Base-by-base conservation (phyloP, 2,329 filamentous ascomycete genomes). In the Dactylellina cionopaga region DNA sequence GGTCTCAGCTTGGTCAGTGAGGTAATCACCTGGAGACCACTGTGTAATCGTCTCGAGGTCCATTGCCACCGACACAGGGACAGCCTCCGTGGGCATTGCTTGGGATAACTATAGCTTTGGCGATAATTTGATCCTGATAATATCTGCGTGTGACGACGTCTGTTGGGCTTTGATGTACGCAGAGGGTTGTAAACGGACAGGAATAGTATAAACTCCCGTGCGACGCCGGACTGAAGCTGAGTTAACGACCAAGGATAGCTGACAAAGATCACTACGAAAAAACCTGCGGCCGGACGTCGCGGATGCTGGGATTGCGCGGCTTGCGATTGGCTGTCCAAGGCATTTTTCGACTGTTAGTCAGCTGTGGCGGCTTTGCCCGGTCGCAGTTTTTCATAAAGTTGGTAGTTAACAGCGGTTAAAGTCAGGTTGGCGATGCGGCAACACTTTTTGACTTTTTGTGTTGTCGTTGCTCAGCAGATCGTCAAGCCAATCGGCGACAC, bases 11-110 rank as follows among this genome's bases (percentile, higher is more conserved):
- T 39, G 76, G 70, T 39, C 75, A 75, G 37, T 77, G 52, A 49
- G 75, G 74, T 29, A 75, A 62, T n/a, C 77, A 75, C 51, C 78
- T 76, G 72, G 82, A 81, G 76, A 81, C 81, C 41, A 78, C 79
- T 27, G 80, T 80, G 10, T 81, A 80, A 78, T 82, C 76, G 81
- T 80, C 81, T n/a, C n/a, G n/a, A n/a, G n/a, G n/a, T 68, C 80
- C 78, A 80, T 80, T 78, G 3, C 80, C 76, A 70, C 77, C 75
- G 44, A 9, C 64, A 51, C 35, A 76, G 52, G 31, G 79, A 70
- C 44, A 76, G 49, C 39, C 27, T 46, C 37, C 33, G 35, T 31
- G 22, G 51, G 15, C 51, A 56, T 52, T 41, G 47, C 10, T 22
- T 6, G 62, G 46, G 55, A 47, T 49, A 17, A 49, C 3, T 19